Percentiles rank a stretch among this genome's conserved stretches.
Evolutionary conservation across 2,329 filamentous ascomycete species (phyloP).

Genomic region (Didymella pomorum): DNA sequence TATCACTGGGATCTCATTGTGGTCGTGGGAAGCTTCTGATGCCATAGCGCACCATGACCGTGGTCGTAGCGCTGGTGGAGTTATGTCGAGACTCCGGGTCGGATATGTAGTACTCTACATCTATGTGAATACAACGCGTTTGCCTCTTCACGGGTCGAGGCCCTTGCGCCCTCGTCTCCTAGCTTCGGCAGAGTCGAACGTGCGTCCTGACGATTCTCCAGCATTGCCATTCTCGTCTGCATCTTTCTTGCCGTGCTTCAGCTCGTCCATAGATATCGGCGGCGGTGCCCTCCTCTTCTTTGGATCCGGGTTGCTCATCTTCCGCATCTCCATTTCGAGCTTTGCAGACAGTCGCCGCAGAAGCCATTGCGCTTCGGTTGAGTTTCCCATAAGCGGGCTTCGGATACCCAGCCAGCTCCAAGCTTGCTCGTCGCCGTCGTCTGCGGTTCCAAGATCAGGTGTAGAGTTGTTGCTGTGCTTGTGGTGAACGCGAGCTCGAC

Average conservation of each 20-base stretch:
- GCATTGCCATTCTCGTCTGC: constrained; percentile 9
- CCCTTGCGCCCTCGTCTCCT: constrained; percentile 10
- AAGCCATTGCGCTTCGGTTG: constrained; percentile 77
- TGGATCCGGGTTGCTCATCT: constrained; percentile 33
- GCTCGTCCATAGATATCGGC: constrained; percentile 46
- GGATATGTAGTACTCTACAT: background rate
- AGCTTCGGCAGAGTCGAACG: constrained; percentile 22
- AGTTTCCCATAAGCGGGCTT: constrained; percentile 73
- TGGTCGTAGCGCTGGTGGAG: no score
- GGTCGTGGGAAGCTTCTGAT: background rate
- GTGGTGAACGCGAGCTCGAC: constrained; percentile 36
- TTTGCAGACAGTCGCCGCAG: constrained; percentile 68
- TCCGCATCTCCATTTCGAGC: constrained; percentile 56
- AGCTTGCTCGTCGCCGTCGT: constrained; percentile 59
- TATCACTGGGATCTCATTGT: constrained; percentile 2
- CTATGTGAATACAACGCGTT: constrained; percentile 2
- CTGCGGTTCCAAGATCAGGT: constrained; percentile 44
- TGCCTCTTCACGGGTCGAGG: constrained; percentile 13
- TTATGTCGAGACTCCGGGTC: background rate
- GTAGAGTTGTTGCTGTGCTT: constrained; percentile 29
- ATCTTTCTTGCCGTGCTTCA: constrained; percentile 18
- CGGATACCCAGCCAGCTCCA: constrained; percentile 79
- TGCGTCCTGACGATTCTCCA: constrained; percentile 20
- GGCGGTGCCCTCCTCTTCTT: constrained; percentile 34
- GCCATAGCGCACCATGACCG: background rate